Percentiles rank a stretch among this genome's conserved stretches.
phyloP scores from a whole-genome alignment of 305 asterid genomes.

The Lippia alba region DNA sequence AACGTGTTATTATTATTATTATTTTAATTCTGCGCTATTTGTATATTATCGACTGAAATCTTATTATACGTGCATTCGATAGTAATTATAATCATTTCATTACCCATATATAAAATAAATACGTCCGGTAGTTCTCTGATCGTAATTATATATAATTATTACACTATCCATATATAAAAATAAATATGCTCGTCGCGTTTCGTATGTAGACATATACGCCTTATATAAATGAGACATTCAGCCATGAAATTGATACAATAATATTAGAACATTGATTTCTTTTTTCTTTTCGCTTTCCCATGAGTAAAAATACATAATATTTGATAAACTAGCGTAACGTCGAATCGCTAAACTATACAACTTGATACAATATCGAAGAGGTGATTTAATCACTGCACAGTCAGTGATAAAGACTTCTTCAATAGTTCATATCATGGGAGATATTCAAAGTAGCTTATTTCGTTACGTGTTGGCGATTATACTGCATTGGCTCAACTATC shows the following conservation, averaged over 20 bases:
- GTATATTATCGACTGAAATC: background rate
- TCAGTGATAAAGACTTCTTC: background rate
- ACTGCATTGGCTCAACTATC: slow-evolving; percentile 9
- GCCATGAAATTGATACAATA: background rate
- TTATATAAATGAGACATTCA: background rate
- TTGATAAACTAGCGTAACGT: no score
- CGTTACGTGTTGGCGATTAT: background rate
- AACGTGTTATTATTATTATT: background rate
- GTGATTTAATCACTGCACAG: background rate
- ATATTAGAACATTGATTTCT: background rate
- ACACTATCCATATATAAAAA: no score
- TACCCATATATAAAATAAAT: background rate
- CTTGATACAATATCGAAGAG: no score
- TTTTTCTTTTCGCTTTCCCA: no score
- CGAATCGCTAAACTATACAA: no score
- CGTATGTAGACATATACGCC: background rate
- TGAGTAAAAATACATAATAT: no score
- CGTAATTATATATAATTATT: no score
- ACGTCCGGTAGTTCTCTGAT: no score
- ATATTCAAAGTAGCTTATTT: background rate
- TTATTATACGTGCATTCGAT: background rate
- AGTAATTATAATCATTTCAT: slow-evolving; percentile 8
- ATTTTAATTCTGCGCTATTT: no score
- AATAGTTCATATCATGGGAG: background rate
- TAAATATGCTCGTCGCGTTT: no score